A percentile compares a stretch with the other conserved stretches of the same genome.
Evolutionary conservation across 495 filamentous ascomycete genomes (phyloP).

Genomic region (Aspergillus funiculosus): DNA sequence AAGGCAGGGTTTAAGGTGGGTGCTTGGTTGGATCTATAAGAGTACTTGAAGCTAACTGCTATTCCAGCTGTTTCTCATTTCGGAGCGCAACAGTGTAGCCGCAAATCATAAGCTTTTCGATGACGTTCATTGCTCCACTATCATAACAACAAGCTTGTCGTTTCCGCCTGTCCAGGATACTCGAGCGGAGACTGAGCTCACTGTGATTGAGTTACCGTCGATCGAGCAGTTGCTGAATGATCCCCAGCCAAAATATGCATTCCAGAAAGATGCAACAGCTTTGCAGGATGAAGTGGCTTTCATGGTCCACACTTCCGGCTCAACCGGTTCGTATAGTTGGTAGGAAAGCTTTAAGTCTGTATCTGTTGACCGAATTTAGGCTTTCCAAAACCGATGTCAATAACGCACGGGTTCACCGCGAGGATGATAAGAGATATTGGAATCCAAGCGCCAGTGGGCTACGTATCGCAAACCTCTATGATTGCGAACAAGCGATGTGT

Average conservation of each 20-base stretch:
- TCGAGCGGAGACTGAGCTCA: neutral
- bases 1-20: constrained; percentile 10
- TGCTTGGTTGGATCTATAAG: neutral
- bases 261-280: neutral
- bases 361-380: neutral
- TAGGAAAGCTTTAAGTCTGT: neutral
- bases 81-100: constrained; percentile 10
- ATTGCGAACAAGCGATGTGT: constrained; percentile 6
- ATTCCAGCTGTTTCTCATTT: constrained; percentile 6
- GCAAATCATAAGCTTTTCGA: constrained; percentile 11
- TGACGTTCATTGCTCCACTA: constrained; percentile 9
- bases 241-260: neutral
- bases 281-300: constrained; percentile 3
- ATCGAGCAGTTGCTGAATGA: constrained; percentile 4
- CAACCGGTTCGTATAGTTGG: neutral
- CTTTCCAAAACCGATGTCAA: constrained; percentile 7
- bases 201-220: constrained; percentile 4
- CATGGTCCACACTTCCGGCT: constrained; percentile 3
- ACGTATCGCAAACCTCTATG: constrained; percentile 8
- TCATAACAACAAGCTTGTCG: constrained; percentile 5
- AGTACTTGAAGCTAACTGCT: neutral
- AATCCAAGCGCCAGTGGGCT: constrained; percentile 5
- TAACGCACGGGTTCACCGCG: constrained; percentile 6
- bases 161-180: constrained; percentile 4
- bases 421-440: constrained; percentile 6